Base-by-base conservation (phyloP, 352 stramenopile species). In the Phytophthora brassicae region DNA sequence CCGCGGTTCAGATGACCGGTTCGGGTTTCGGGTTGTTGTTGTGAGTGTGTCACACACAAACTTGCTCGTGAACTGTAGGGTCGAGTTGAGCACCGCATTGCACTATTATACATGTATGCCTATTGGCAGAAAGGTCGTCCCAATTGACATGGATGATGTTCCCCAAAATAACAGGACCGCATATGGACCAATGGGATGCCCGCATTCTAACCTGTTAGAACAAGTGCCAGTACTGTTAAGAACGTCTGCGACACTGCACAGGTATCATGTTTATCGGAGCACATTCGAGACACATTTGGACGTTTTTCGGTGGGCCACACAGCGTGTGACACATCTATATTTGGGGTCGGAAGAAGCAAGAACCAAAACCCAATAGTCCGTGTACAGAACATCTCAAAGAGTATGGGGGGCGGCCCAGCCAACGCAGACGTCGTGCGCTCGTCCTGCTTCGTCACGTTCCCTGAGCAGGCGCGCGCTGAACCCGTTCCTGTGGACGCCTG, bases 391-490 rank as follows among this genome's bases (percentile, higher is more conserved):
- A 31, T 31, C 26, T 8, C n/a, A 13, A 9, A 46, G 11, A 41
- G 23, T 4, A 94, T 94, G 84, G 85, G 84, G 39, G 85, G 85
- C 49, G 84, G 85, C 20, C 82, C 83, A 6, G 62, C 70, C 28
- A 86, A 56, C 58, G 73, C 75, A 24, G 85, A 94, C 57, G 81
- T 94, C 41, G 85, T 94, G 77, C 79, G 80, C 60, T 79, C 85
- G 56, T 91, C 82, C 46, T 94, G 85, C 66, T 75, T 94, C 44
- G 68, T 94, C 60, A 94, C 85, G 63, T 94, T 94, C 60, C 85
- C 85, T 0, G 83, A 89, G 58, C 77, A 82, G 45, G 70, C 77
- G 11, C 56, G 67, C 35, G 79, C 86, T 1, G 85, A 94, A 56
- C 85, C 85, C 14, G 79, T 94, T 45, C 82, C 85, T n/a, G 79